These are phyloP conservation scores for Crucihimalaya himalaica DNA, from an alignment of 345 rosid species.

Conservation along the genomic window DNA sequence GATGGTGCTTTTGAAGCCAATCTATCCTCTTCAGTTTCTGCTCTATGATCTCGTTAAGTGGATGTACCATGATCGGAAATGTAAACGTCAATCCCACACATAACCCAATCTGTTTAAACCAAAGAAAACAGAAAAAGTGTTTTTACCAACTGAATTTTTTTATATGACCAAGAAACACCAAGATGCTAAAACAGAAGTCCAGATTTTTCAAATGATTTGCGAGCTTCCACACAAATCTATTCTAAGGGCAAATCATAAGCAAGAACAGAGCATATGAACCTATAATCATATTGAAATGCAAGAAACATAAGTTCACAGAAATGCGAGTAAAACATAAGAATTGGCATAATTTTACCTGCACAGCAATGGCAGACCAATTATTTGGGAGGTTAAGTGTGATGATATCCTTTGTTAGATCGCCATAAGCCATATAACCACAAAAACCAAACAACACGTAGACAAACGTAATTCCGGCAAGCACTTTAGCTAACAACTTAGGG, in stretches of 20 bases:
- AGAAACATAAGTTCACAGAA: neutral
- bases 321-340: neutral
- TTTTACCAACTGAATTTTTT: neutral
- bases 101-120: constrained; percentile 67
- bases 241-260: neutral
- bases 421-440: constrained; percentile 89
- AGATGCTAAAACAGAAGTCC: neutral
- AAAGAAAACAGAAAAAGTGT: constrained; percentile 15
- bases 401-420: constrained; percentile 77
- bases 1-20: constrained; percentile 49
- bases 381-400: constrained; percentile 79
- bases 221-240: neutral
- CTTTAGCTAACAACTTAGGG: constrained; percentile 61
- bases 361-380: constrained; percentile 69
- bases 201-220: neutral
- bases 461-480: constrained; percentile 62
- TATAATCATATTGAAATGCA: neutral
- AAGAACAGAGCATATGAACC: neutral
- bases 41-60: constrained; percentile 80
- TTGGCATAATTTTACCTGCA: constrained; percentile 56
- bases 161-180: constrained; percentile 1
- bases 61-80: constrained; percentile 87
- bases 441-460: constrained; percentile 72
- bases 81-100: constrained; percentile 85
- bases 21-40: constrained; percentile 53